Base-by-base conservation (phyloP, 2,329 filamentous ascomycete species). In the Pezizomycotina sp. region DNA sequence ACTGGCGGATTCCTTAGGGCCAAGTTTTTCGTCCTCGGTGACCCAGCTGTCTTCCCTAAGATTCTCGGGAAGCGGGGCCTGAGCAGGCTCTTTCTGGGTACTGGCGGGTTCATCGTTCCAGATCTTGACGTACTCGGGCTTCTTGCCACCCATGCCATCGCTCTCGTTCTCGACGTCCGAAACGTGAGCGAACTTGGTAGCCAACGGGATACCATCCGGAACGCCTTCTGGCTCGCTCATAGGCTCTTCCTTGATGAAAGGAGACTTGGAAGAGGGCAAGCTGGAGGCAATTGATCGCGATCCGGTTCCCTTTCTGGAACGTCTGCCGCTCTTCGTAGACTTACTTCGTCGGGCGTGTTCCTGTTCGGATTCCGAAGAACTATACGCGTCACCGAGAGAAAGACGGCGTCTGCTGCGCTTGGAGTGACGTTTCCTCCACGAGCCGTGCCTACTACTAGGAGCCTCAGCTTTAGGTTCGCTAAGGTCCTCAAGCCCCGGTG, bases 101-200 rank as follows among this genome's bases (percentile, higher is more conserved):
- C 39, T 43, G 6, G 22, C 20, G 15, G 38, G 35, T 14, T 36
- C 34, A 26, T 43, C 40, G 15, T 43, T 36, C 40, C 40, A 43
- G 15, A 43, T 43, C 2, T 35, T 31, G 1, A 43, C 40, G 16
- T 38, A 43, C 4, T 28, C 36, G 8, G 31, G 35, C 13, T 15
- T 43, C 35, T 14, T 36, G 19, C 4, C 35, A 25, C 9, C 31
- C 19, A 18, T 35, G 27, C 39, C 40, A 12, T 38, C 38, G 6
- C 38, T 43, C 4, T 35, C 35, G 16, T 38, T 27, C 9, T 43
- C 35, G 5, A 33, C 27, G 28, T 39, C 40, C 14, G 36, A 22
- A n/a, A 23, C 40, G 13, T 43, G 35, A 15, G 35, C 31, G 12
- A 34, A 43, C 4, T 36, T 43, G 13, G 38, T 36, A n/a, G 38